Evolutionary conservation across 306 rosid species (phyloP).

Genomic region (Cotoneaster glaucophyllus): DNA sequence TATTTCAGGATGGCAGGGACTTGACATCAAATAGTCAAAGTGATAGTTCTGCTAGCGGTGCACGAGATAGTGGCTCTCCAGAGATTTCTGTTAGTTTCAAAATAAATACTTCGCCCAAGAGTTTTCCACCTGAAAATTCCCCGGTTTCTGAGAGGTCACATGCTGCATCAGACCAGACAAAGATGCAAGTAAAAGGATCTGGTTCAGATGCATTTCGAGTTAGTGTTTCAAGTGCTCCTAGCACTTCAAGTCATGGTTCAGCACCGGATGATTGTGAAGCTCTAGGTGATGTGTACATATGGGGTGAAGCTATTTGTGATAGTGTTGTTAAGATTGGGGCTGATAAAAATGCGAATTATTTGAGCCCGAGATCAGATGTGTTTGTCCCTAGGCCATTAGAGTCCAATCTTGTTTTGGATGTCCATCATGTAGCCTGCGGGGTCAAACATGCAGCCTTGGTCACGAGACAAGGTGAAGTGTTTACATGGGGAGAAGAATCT

Average conservation of each 20-base stretch:
- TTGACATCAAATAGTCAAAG: slow-evolving; percentile 77
- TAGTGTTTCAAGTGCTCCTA: slow-evolving; percentile 98
- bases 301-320: slow-evolving; percentile 91
- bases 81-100: slow-evolving; percentile 51
- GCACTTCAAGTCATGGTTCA: slow-evolving; percentile 97
- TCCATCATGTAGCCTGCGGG: slow-evolving; percentile 87
- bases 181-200: slow-evolving; percentile 93
- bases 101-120: slow-evolving; percentile 54
- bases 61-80: slow-evolving; percentile 68
- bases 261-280: slow-evolving; percentile 95
- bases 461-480: slow-evolving; percentile 93
- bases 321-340: slow-evolving; percentile 60
- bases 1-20: slow-evolving; percentile 78
- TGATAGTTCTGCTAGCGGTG: slow-evolving; percentile 61
- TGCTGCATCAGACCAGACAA: slow-evolving; percentile 63
- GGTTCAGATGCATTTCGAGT: slow-evolving; percentile 91
- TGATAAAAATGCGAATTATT: slow-evolving; percentile 49
- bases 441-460: slow-evolving; percentile 87
- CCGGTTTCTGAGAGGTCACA: slow-evolving; percentile 61
- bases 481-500: slow-evolving; percentile 99
- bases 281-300: slow-evolving; percentile 87
- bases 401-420: slow-evolving; percentile 80
- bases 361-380: slow-evolving; percentile 69
- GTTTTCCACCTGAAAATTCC: slow-evolving; percentile 43
- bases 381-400: slow-evolving; percentile 89